Base-by-base conservation (phyloP, 2,329 filamentous ascomycete genomes). In the Rhynchosporium graminicola region DNA sequence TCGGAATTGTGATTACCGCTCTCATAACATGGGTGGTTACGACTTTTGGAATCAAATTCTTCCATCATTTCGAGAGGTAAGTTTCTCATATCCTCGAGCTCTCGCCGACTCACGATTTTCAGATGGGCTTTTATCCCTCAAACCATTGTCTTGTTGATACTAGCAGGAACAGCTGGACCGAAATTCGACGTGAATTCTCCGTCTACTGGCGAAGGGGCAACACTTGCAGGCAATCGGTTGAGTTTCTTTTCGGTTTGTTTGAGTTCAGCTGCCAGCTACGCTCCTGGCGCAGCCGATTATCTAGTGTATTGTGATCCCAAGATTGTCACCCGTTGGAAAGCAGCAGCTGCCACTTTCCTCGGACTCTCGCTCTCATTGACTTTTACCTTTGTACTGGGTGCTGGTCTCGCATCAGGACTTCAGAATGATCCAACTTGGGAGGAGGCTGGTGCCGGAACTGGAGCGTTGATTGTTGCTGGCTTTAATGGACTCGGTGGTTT, bases 181-280 rank as follows among this genome's bases (percentile, higher is more conserved):
- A 78, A 82, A 15, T 89, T 87, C 69, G 83, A 89, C 66, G 74
- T 82, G 1, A 74, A 77, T 1, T 79, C 80, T 1, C 74, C 77
- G 2, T 85, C 82, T 1, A 73, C 75, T 0, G 84, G 82, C n/a
- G 77, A 83, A 51, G 69, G 78, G 13, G 74, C 78, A 48, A 84
- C 83, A 2, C 70, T 87, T 7, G 76, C 77, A 13, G 86, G 83
- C 36, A 83, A 84, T 64, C 77, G 83, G 2, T 76, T 91, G 38
- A 88, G 86, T 4, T 92, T 90, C 74, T 88, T 92, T 74, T 87
- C 84, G 10, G 78, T 91, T 52, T 89, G 84, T 67, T 78, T 89
- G 12, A 86, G 86, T 28, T 83, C 83, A 1, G 84, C 84, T 7
- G 82, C 88, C 59, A 87, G 85, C 1, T 90, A 88, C 72, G 78